phyloP scores from a whole-genome alignment of 2,329 filamentous ascomycete genomes.

The Diaporthe sp. region DNA sequence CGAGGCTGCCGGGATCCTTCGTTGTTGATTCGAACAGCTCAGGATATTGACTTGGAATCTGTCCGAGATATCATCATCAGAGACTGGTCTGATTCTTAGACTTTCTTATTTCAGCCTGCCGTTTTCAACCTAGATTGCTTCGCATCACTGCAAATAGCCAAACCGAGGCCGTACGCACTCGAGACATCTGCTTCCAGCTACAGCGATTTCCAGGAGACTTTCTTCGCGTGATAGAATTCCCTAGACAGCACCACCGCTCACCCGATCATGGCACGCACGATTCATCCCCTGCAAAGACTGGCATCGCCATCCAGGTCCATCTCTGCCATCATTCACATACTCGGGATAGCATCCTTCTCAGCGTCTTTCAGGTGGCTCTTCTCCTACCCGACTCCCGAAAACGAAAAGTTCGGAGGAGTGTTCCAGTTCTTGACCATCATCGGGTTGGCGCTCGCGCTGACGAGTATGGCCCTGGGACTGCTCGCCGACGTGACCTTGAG shows the following conservation, averaged over 20 bases:
- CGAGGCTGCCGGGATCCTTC: constrained; percentile 31
- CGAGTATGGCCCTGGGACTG: constrained; percentile 73
- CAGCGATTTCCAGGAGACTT: not conserved
- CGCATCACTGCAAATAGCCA: not conserved
- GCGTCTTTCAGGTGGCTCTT: constrained; percentile 67
- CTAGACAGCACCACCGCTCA: not conserved
- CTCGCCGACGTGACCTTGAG: constrained; percentile 75
- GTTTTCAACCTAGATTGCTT: not conserved
- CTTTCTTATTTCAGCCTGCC: not conserved
- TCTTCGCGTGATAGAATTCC: not conserved
- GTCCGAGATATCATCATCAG: not conserved
- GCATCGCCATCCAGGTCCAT: constrained; percentile 73
- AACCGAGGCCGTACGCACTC: not conserved
- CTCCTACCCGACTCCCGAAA: constrained; percentile 65
- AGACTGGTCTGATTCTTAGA: not conserved
- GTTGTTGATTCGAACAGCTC: constrained; percentile 1
- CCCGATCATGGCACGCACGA: constrained; percentile 52
- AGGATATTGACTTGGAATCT: not conserved
- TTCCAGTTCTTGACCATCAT: constrained; percentile 83
- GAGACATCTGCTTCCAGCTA: not conserved
- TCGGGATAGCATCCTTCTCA: constrained; percentile 66
- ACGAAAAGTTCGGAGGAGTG: constrained; percentile 74
- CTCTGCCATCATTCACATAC: constrained; percentile 73
- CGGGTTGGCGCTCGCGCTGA: constrained; percentile 71
- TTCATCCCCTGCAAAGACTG: constrained; percentile 76